phyloP scores from a whole-genome alignment of 768 basidiomycete genomes.

The Xanthoconium stramineum region DNA sequence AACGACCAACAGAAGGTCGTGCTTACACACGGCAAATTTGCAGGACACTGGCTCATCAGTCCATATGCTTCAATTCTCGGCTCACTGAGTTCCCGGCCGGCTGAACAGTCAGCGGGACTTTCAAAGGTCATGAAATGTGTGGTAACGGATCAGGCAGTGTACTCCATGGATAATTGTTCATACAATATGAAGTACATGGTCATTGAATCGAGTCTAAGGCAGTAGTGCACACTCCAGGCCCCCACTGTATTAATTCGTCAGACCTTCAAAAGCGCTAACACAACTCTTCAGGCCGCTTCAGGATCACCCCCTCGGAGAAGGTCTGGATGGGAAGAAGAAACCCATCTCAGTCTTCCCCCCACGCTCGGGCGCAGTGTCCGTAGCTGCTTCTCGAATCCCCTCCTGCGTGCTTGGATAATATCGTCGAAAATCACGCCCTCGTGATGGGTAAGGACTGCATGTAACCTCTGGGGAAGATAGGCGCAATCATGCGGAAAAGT shows the following conservation, averaged over 20 bases:
- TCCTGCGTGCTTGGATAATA: too few relatives aligned
- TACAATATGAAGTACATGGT: background rate
- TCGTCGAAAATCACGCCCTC: background rate
- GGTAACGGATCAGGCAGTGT: too few relatives aligned
- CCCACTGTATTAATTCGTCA: background rate
- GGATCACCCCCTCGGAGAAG: background rate
- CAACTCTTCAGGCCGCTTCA: constrained; percentile 10
- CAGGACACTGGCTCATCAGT: too few relatives aligned
- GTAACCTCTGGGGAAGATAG: background rate
- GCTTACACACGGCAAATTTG: too few relatives aligned
- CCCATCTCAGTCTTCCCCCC: background rate
- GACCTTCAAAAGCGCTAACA: constrained; percentile 6
- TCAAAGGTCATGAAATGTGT: too few relatives aligned
- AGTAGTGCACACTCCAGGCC: background rate
- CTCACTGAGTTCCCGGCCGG: too few relatives aligned
- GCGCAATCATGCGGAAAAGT: constrained; percentile 3
- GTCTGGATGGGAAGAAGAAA: background rate
- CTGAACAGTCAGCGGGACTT: too few relatives aligned
- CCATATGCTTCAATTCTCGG: too few relatives aligned
- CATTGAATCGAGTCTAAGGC: background rate
- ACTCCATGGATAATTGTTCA: too few relatives aligned
- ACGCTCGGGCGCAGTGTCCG: too few relatives aligned
- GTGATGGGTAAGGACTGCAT: constrained; percentile 1
- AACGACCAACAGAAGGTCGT: too few relatives aligned
- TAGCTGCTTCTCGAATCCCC: too few relatives aligned